These are phyloP conservation scores for Aspergillus haitiensis DNA, from an alignment of 495 filamentous ascomycete genomes.

Conservation along the genomic window DNA sequence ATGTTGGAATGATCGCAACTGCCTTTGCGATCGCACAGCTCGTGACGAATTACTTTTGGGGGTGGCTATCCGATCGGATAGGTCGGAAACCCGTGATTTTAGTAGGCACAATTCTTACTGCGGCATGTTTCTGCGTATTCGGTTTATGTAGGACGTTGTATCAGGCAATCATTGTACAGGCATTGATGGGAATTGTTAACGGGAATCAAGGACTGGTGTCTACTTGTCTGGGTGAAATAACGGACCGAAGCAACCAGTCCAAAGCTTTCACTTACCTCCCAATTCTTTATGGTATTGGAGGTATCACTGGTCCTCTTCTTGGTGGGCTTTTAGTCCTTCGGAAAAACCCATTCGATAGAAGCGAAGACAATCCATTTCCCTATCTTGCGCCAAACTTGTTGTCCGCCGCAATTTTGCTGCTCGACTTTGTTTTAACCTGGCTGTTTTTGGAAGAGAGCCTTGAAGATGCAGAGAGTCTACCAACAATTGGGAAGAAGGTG, in stretches of 20 bases:
- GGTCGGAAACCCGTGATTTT: conserved; percentile 94
- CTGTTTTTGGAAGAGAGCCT: conserved; percentile 89
- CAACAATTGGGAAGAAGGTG: conserved; percentile 58
- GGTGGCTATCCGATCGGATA: conserved; percentile 81
- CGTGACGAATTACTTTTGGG: conserved; percentile 91
- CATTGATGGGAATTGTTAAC: conserved; percentile 87
- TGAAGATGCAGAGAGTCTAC: conserved; percentile 65
- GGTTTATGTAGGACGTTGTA: conserved; percentile 80
- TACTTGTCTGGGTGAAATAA: conserved; percentile 92
- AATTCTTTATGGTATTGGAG: conserved; percentile 88
- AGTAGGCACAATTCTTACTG: conserved; percentile 78
- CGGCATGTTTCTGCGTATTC: conserved; percentile 78
- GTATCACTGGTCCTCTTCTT: conserved; percentile 85
- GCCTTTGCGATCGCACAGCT: conserved; percentile 92
- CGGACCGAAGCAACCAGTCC: conserved; percentile 90
- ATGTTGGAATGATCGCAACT: conserved; percentile 86
- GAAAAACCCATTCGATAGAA: conserved; percentile 52
- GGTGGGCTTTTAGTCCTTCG: conserved; percentile 78
- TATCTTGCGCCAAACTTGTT: conserved; percentile 84
- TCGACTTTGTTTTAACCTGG: conserved; percentile 70
- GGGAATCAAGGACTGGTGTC: conserved; percentile 88
- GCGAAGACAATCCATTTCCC: conserved; percentile 63
- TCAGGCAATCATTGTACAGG: conserved; percentile 83
- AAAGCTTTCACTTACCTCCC: conserved; percentile 90
- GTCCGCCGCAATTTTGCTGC: conserved; percentile 63